Base-by-base conservation (phyloP, 169 alveolate genomes). In the Cardiosporidium cionae region DNA sequence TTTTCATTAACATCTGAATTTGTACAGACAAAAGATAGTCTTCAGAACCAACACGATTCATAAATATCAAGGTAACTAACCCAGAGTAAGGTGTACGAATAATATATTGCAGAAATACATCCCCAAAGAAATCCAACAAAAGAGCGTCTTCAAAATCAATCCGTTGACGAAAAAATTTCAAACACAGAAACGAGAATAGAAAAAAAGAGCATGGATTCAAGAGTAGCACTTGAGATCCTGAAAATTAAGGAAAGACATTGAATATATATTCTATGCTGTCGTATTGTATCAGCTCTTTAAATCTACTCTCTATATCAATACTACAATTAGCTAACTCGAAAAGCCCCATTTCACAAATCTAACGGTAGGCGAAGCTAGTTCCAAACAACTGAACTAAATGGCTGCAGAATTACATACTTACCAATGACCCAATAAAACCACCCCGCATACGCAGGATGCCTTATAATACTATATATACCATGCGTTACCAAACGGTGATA, bases 391-490 rank as follows among this genome's bases (percentile, higher is more conserved):
- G 16, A 52, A 33, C n/a, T 9, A 31, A 63, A 9, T 63, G 9
- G 64, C 16, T 9, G 69, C 16, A 31, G 16, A 44, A 16, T 44
- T 58, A 3, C 67, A 27, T 16, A 25, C 83, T 32, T 35, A 77
- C 83, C 83, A 4, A 77, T 76, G 0, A 76, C 78, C 83, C 83
- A 77, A 71, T 70, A 77, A 66, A 78, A 78, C 68, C 70, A 64
- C 27, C 84, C 84, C 2, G 79, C 65, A 32, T 78, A 78, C 2
- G 76, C 79, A 1, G 84, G 79, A 66, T 70, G 84, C 23, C 79
- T 22, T 62, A 52, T 37, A 9, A 37, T 7, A 3, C 72, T 72
- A 68, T 71, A 71, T 4, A 72, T 52, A 33, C 79, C 80, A 6
- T 27, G 70, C 25, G 68, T 32, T 31, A 72, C 68, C 32, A 77